Base-by-base conservation (phyloP, 176 grass and related monocot species). In the Chloris gayana region DNA sequence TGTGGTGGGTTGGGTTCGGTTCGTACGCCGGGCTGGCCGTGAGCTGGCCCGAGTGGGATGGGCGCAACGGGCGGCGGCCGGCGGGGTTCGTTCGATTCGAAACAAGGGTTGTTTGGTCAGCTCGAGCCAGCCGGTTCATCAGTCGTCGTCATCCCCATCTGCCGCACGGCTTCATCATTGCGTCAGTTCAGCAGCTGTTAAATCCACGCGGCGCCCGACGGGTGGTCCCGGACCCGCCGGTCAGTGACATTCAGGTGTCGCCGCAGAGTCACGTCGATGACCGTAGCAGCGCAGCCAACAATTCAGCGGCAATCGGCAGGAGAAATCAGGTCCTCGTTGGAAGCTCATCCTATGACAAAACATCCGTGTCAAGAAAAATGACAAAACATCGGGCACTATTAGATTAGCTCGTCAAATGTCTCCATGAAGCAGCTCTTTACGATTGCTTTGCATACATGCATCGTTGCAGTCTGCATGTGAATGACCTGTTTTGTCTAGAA, bases 41-140 rank as follows among this genome's bases (percentile, higher is more conserved):
- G 87, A 59, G 82, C 56, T 85, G 72, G 76, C 32, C 65, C 71
- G n/a, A 76, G 34, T 27, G 50, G n/a, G 37, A 73, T 58, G 29
- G 59, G 24, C 6, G 71, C 51, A 67, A 62, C 22, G 58, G 45
- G 18, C 72, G 65, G 18, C 34, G 45, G 38, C 58, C 38, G 58
- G 10, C 27, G 10, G 21, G 73, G 60, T 19, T 18, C 35, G 59
- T 17, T 74, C 57, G 66, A 53, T 37, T 31, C 56, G 42, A 64
- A 79, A 14, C 17, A 26, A 37, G 33, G 32, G 32, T 25, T 42
- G n/a, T 41, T 31, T 6, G 9, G 10, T 34, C 53, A 4, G 4
- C 64, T 51, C n/a, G 25, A 17, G 37, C 53, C 26, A 22, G 57
- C 41, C 26, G 7, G 58, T 59, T 87, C 73, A 45, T 34, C 66